These are phyloP conservation scores for Paragyromitra xinjiangensis DNA, from an alignment of 495 filamentous ascomycete species.

Conservation along the genomic window DNA sequence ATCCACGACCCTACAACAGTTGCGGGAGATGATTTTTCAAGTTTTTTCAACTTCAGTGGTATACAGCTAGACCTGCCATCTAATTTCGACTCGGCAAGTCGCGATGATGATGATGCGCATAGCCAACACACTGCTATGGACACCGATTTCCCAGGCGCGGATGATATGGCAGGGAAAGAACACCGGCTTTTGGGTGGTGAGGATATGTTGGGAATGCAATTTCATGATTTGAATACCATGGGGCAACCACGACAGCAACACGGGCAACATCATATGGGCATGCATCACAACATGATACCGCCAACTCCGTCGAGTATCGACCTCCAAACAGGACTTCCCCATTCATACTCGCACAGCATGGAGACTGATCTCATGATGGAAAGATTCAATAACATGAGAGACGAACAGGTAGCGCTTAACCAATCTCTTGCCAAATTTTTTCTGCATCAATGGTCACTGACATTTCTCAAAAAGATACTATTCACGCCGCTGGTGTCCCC, in stretches of 20 bases:
- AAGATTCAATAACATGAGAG: constrained; percentile 75
- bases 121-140: constrained; percentile 53
- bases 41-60: constrained; percentile 53
- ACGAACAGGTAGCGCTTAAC: constrained; percentile 73
- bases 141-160: constrained; percentile 49
- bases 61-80: constrained; percentile 52
- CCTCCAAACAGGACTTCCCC: constrained; percentile 73
- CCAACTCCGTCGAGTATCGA: constrained; percentile 94
- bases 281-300: constrained; percentile 74
- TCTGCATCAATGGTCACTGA: constrained; percentile 55
- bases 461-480: constrained; percentile 67
- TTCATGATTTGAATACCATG: constrained; percentile 69
- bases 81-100: constrained; percentile 48
- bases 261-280: constrained; percentile 63
- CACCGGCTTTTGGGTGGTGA: constrained; percentile 40
- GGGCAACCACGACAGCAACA: constrained; percentile 66
- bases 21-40: constrained; percentile 56
- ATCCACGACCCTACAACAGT: constrained; percentile 45
- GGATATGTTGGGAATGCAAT: constrained; percentile 63
- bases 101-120: constrained; percentile 43
- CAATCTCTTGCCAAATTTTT: constrained; percentile 19
- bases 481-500: constrained; percentile 96
- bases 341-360: constrained; percentile 69
- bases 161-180: constrained; percentile 36
- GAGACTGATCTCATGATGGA: constrained; percentile 74